Evolutionary conservation across 2,329 filamentous ascomycete species (phyloP), one percentile per base, ranked within the genome.

Genomic region (Coniochaeta ligniaria): DNA sequence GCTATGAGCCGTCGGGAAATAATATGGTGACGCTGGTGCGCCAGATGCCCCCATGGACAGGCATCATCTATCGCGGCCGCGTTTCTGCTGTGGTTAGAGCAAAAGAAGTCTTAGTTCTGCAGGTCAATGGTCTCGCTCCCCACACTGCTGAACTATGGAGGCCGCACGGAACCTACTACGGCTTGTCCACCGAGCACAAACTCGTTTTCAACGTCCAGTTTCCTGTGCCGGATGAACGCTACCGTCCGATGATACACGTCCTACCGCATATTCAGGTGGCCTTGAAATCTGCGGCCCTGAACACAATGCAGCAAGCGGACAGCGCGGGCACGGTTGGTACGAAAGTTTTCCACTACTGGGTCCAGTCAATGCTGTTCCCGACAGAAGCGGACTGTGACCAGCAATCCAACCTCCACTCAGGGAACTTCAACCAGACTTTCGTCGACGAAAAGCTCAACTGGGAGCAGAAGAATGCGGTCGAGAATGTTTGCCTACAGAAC

Each of bases 281-380:
- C 62, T 7, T 62, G 67, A 31, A 20, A 31, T 12, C 47, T 1
- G 45, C 58, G 6, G 61, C 63, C 4, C 50, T 20, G 22, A 17
- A 58, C 4, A 22, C 58, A 11, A 61, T 59, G 11, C 36, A 28
- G n/a, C 22, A 61, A 14, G 56, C 38, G 20, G 20, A 47, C 11
- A 24, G 20, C 43, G 4, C 20, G 12, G 8, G 43, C 43, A 12
- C 16, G 20, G 45, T 5, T n/a, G 6, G 14, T 16, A n/a, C 9
- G 2, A 26, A 22, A 11, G 47, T 8, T n/a, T 52, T 52, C 24
- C 22, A 56, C 17, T 59, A 60, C 62, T 69, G 67, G 67, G 56
- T 64, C 14, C 63, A 66, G 59, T 66, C 66, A 2, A 69, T 69
- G 65, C 58, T 68, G 20, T 69, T 67, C 59, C 67, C 66, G 1